Evolutionary conservation across 75 land plant species (phyloP).

Genomic region (Ceratopteris richardii): DNA sequence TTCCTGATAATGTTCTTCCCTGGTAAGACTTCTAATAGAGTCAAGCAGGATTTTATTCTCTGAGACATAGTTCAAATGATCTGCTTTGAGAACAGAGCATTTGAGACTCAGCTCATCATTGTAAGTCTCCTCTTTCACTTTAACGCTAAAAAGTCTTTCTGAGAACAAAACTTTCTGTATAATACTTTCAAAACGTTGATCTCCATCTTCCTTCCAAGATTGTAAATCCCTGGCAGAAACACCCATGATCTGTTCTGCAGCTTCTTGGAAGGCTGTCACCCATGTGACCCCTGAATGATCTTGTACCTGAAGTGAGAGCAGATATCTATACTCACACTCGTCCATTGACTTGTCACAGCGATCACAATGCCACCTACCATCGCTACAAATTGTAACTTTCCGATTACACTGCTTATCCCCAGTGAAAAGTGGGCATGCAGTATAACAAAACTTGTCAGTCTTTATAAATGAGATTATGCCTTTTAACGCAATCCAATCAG

Average conservation of each 20-base stretch:
- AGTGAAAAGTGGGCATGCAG: conserved; percentile 67
- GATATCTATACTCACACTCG: conserved; percentile 88
- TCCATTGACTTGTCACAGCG: conserved; percentile 63
- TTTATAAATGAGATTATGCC: conserved; percentile 69
- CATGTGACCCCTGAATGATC: conserved; percentile 88
- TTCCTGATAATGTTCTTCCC: conserved; percentile 1
- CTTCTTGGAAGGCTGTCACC: conserved; percentile 87
- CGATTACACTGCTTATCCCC: conserved; percentile 82
- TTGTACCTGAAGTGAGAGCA: conserved; percentile 67
- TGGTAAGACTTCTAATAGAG: conserved; percentile 38
- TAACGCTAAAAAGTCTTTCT: conserved; percentile 63
- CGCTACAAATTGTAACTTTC: conserved; percentile 86
- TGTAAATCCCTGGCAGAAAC: conserved; percentile 70
- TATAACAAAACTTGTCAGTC: conserved; percentile 72
- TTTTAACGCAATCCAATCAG: conserved; percentile 81
- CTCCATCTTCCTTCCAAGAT: conserved; percentile 63
- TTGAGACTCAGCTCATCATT: conserved; percentile 81
- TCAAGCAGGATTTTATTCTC: conserved; percentile 59
- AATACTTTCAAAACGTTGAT: conserved; percentile 47
- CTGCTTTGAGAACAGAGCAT: conserved; percentile 64
- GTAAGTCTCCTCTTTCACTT: conserved; percentile 84
- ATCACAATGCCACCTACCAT: conserved; percentile 74
- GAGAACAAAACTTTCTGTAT: conserved; percentile 44
- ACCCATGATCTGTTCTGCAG: conserved; percentile 77
- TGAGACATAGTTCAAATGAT: conserved; percentile 38